A percentile compares a stretch with the other conserved stretches of the same genome.
These are phyloP conservation scores for Rhizopogon vinicolor DNA, from an alignment of 768 basidiomycete species.

Conservation along the genomic window DNA sequence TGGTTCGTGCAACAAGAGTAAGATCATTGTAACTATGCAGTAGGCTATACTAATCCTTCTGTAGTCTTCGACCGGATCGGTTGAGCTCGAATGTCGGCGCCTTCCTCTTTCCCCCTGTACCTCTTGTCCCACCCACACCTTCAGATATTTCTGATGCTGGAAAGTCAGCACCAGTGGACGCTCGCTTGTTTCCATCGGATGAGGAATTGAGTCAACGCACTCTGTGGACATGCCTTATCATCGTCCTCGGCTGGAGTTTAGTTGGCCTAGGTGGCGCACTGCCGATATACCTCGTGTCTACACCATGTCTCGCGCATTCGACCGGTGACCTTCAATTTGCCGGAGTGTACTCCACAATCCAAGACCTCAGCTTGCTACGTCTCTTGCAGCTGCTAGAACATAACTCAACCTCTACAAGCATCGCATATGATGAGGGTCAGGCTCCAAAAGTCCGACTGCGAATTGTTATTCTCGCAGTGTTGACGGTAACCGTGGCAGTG, in stretches of 20 bases:
- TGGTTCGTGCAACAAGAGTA: constrained; percentile 76
- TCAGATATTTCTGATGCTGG: constrained; percentile 52
- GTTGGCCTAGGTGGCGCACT: constrained; percentile 67
- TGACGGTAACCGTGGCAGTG: constrained; percentile 59
- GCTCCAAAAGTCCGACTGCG: constrained; percentile 48
- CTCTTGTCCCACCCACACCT: constrained; percentile 56
- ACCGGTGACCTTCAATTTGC: constrained; percentile 39
- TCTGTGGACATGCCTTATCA: constrained; percentile 60
- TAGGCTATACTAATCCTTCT: constrained; percentile 8
- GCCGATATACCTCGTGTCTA: constrained; percentile 66
- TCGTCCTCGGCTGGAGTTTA: constrained; percentile 63
- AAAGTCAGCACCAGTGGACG: constrained; percentile 43
- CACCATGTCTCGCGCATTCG: constrained; percentile 61
- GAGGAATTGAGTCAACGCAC: constrained; percentile 69
- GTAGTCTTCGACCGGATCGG: constrained; percentile 60
- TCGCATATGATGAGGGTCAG: constrained; percentile 18
- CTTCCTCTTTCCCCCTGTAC: constrained; percentile 68
- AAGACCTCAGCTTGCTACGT: constrained; percentile 74
- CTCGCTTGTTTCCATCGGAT: constrained; percentile 65
- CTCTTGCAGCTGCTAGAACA: constrained; percentile 60
- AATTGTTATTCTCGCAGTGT: constrained; percentile 61
- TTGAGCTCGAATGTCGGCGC: constrained; percentile 55
- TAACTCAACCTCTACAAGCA: constrained; percentile 29
- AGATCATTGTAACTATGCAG: constrained; percentile 21
- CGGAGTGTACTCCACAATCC: constrained; percentile 62